Percentiles rank a stretch among this genome's conserved stretches.
These are phyloP conservation scores for Paratinospora sagittata DNA, from an alignment of 164 flowering plant species.

Conservation along the genomic window DNA sequence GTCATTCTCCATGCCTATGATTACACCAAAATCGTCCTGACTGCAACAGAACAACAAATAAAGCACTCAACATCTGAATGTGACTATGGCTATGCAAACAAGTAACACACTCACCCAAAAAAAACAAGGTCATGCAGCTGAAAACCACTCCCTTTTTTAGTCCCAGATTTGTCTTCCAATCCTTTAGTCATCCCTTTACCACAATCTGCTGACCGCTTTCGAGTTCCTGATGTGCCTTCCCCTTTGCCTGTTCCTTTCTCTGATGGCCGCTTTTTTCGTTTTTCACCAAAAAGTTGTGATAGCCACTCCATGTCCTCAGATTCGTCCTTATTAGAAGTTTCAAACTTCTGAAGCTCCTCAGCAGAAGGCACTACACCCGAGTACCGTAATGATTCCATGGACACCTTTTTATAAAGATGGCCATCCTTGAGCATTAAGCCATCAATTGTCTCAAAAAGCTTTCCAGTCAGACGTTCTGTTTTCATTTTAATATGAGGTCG, in stretches of 20 bases:
- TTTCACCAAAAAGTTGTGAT: constrained; percentile 64
- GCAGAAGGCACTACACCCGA: constrained; percentile 59
- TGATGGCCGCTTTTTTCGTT: constrained; percentile 24
- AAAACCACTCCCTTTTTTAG: constrained; percentile 29
- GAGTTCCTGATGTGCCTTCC: constrained; percentile 9
- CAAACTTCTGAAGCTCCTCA: constrained; percentile 71
- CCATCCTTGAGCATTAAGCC: constrained; percentile 92
- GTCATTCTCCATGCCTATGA: constrained; percentile 56
- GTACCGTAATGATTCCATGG: constrained; percentile 64
- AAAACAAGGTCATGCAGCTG: constrained; percentile 70
- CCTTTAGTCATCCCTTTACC: constrained; percentile 21
- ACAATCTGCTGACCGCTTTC: constrained; percentile 15
- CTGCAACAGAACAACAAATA: constrained; percentile 30
- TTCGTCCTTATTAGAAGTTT: constrained; percentile 35
- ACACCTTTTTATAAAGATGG: constrained; percentile 67
- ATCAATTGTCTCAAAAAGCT: constrained; percentile 57
- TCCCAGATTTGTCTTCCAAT: constrained; percentile 16
- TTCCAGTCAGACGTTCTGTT: constrained; percentile 70
- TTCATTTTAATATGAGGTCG: constrained; percentile 60
- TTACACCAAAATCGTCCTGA: constrained; percentile 70
- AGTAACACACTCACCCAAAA: constrained; percentile 53
- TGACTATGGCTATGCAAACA: background rate
- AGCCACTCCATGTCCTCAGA: constrained; percentile 66
- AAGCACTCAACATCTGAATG: constrained; percentile 1
- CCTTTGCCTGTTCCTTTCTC: constrained; percentile 5